Evolutionary conservation across 225 moss, liverwort and hornwort genomes (phyloP), one percentile per base, ranked within the genome.

Genomic region (Sphagnum contortum): DNA sequence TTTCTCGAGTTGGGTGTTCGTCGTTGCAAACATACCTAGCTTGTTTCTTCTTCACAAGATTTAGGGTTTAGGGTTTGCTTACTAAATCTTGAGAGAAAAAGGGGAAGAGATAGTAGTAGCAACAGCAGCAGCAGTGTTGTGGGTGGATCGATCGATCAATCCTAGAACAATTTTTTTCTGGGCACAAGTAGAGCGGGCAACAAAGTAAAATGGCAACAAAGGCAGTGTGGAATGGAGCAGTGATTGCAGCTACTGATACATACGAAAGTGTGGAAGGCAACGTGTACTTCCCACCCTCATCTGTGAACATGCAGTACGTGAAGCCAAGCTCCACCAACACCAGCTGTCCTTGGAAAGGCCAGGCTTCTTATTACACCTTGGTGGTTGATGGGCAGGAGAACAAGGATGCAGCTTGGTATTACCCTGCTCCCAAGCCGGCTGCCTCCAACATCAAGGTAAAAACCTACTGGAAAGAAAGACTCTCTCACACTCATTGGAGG

Each of bases 401-500:
- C 66, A 87, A 83, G 66, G 89, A 92, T 69, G 92, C 92, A 11
- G 92, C 89, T 4, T 92, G 89, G 92, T 87, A 81, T 70, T 87
- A 89, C 59, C 77, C 89, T 3, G 63, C 87, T 11, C 89, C 92
- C 5, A 80, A 80, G 69, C 48, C 85, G 62, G 92, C 87, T 65
- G 87, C 84, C 7, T 50, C 76, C 46, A 92, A 89, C 54, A 89
- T 87, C 64, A 85, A 92, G 92, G 91, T 91, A 62, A 56, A 49
- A 68, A 69, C 1, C 29, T 29, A 29, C 29, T 29, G 29, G 1
- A 29, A 29, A 29, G 29, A 29, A 29, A 29, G 0, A 29, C 29
- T 29, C 29, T 29, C 29, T 29, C 29, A 29, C 29, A 29, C 29
- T 29, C 29, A 29, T 29, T 29, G 29, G 29, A 29, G 29, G 29